A percentile compares a stretch with the other conserved stretches of the same genome.
Evolutionary conservation across 495 filamentous ascomycete species (phyloP).

Genomic region (Cudoniella acicularis): DNA sequence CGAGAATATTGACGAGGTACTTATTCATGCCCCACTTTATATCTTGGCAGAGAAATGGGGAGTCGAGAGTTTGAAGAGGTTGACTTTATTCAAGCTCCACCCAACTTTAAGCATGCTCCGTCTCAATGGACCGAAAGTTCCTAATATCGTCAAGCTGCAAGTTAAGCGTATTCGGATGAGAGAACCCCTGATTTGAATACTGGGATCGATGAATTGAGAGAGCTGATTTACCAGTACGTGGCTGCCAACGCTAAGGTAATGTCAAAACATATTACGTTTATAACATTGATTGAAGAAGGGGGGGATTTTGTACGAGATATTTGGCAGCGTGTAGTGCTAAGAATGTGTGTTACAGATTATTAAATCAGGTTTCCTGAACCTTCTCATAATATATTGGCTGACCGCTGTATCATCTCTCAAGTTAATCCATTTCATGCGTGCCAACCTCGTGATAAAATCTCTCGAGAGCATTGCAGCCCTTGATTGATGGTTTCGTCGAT

Average conservation of each 20-base stretch:
- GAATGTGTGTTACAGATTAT: no score
- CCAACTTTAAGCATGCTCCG: conserved; percentile 4
- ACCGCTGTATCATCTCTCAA: no score
- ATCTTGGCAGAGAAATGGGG: conserved; percentile 20
- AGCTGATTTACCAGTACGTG: conserved; percentile 13
- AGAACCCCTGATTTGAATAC: conserved; percentile 14
- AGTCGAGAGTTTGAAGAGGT: conserved; percentile 8
- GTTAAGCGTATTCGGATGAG: conserved; percentile 12
- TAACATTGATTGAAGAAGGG: conserved; percentile 11
- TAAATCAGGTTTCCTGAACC: no score
- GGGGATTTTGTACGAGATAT: conserved; percentile 10
- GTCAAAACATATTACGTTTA: conserved; percentile 12
- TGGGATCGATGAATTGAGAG: conserved; percentile 12
- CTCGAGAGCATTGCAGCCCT: no score
- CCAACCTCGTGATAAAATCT: no score
- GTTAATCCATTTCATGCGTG: no score
- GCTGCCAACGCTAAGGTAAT: conserved; percentile 9
- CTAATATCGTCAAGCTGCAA: conserved; percentile 11
- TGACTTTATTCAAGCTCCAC: conserved; percentile 3
- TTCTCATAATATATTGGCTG: no score
- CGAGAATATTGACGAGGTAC: conserved; percentile 7
- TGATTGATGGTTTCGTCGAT: no score
- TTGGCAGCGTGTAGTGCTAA: conserved; percentile 12
- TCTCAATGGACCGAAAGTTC: conserved; percentile 4
- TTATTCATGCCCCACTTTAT: conserved; percentile 15